phyloP scores from a whole-genome alignment of 305 asterid genomes.

The Ilex paraguariensis region DNA sequence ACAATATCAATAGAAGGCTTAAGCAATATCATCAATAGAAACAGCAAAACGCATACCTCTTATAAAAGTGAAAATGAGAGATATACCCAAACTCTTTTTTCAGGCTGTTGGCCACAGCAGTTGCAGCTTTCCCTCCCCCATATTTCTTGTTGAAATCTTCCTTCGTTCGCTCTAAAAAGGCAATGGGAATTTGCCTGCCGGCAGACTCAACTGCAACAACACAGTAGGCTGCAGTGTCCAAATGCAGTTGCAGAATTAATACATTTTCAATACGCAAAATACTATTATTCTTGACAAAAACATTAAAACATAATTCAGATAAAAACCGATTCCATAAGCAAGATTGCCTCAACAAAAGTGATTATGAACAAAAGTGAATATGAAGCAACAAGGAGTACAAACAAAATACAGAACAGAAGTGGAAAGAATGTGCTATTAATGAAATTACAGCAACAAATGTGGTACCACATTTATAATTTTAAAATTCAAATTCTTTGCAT shows the following conservation, averaged over 20 bases:
- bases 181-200: slow-evolving; percentile 63
- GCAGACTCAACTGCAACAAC: slow-evolving; percentile 62
- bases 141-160: slow-evolving; percentile 61
- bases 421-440: too few relatives aligned
- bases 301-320: background rate
- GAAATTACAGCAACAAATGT: too few relatives aligned
- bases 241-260: background rate
- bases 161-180: slow-evolving; percentile 56
- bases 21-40: background rate
- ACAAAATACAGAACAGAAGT: too few relatives aligned
- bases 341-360: background rate
- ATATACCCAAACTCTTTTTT: slow-evolving; percentile 53
- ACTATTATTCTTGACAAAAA: background rate
- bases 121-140: slow-evolving; percentile 56
- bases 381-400: background rate
- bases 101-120: slow-evolving; percentile 46
- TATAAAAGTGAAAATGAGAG: background rate
- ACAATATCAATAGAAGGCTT: slow-evolving; percentile 6
- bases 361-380: too few relatives aligned
- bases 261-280: background rate
- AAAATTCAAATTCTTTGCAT: too few relatives aligned
- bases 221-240: slow-evolving; percentile 38
- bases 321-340: background rate
- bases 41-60: background rate
- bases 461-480: too few relatives aligned